These are phyloP conservation scores for Solanum ossicruentum DNA, from an alignment of 257 asterid genomes.

Conservation along the genomic window DNA sequence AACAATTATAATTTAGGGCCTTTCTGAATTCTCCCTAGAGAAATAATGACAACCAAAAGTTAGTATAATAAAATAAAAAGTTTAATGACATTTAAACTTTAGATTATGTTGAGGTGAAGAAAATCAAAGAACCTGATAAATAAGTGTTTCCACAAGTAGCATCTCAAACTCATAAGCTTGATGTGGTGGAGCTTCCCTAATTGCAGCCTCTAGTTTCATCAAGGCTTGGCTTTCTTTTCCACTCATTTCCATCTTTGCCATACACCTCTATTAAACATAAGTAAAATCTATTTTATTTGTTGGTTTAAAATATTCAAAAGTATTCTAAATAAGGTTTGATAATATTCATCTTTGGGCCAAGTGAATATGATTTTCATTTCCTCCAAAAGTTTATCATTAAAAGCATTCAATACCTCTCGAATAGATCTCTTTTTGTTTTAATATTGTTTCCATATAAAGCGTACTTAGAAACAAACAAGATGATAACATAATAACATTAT, in stretches of 20 bases:
- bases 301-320: not conserved
- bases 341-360: not conserved
- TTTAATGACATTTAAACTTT: not conserved
- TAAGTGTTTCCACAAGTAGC: not conserved
- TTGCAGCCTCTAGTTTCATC: not conserved
- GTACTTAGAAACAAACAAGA: not conserved
- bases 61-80: not conserved
- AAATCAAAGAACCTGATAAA: not conserved
- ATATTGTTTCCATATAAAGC: not conserved
- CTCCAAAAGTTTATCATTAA: too few species aligned
- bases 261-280: not conserved
- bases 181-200: not conserved
- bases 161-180: conserved; percentile 4
- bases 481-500: not conserved
- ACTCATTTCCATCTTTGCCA: not conserved
- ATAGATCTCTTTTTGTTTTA: not conserved
- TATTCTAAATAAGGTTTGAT: not conserved
- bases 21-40: not conserved
- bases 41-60: not conserved
- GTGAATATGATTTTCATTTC: too few species aligned
- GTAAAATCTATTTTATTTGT: not conserved
- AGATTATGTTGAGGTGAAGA: not conserved
- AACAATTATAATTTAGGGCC: not conserved
- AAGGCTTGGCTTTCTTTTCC: not conserved
- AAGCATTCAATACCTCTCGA: too few species aligned